Evolutionary conservation across 2,329 filamentous ascomycete genomes (phyloP).

Genomic region (Diaporthe longicolla): DNA sequence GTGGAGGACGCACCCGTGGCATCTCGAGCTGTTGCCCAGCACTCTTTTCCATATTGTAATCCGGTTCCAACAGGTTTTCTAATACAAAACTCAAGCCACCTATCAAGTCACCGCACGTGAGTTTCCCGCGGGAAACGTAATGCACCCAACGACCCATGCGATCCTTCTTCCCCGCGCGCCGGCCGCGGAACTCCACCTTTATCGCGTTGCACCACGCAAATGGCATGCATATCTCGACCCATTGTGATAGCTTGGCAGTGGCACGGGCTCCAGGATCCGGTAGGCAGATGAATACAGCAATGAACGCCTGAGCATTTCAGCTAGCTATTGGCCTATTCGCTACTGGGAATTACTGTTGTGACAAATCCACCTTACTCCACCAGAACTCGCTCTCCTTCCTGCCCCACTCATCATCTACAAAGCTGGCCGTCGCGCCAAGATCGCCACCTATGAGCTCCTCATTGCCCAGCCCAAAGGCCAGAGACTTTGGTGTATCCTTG

Average conservation of each 20-base stretch:
- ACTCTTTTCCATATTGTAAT: not conserved
- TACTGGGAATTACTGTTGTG: slow-evolving; percentile 49
- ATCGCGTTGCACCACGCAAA: slow-evolving; percentile 9
- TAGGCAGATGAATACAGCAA: not conserved
- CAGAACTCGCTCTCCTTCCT: slow-evolving; percentile 61
- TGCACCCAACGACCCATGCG: not conserved
- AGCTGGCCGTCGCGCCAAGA: slow-evolving; percentile 53
- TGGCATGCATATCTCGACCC: slow-evolving; percentile 15
- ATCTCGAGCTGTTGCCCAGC: not conserved
- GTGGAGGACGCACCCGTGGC: not conserved
- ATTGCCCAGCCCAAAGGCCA: slow-evolving; percentile 62
- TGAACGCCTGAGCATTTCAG: not conserved
- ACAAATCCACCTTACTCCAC: slow-evolving; percentile 58
- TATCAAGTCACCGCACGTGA: not conserved
- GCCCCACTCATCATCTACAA: slow-evolving; percentile 58
- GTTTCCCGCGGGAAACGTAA: slow-evolving; percentile 18
- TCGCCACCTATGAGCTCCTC: slow-evolving; percentile 62
- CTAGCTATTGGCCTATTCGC: not conserved
- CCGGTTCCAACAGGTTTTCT: not conserved
- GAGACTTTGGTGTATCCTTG: slow-evolving; percentile 48
- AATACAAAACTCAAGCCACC: not conserved
- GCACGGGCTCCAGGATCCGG: not conserved
- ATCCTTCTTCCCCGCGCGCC: not conserved
- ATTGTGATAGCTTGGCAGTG: slow-evolving; percentile 19
- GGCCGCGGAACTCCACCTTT: slow-evolving; percentile 32